Conservation (phyloP, 345 rosid species). For the Pelargonium nanum region DNA sequence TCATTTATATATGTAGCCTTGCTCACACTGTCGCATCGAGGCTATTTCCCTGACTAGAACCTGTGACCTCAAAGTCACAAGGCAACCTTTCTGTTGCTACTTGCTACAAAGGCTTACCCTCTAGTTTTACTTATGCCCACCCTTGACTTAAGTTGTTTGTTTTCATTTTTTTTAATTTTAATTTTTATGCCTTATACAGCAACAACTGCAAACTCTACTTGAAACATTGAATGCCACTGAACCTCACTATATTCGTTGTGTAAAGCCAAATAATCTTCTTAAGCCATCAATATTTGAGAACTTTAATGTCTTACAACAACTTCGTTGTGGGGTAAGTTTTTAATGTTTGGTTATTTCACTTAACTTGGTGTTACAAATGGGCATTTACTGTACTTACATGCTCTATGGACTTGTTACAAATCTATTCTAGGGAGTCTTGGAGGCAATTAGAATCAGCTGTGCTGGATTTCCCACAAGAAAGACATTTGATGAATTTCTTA, state of each 20-base stretch:
- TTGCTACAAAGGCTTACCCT: background rate
- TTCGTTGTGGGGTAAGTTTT: constrained; percentile 91
- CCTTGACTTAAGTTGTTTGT: background rate
- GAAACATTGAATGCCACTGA: constrained; percentile 85
- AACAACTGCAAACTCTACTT: constrained; percentile 88
- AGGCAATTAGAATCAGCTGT: constrained; percentile 96
- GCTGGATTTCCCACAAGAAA: constrained; percentile 96
- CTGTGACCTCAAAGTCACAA: no score
- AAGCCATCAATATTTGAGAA: constrained; percentile 92
- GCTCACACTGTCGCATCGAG: no score
- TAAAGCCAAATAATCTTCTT: constrained; percentile 89
- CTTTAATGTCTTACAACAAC: constrained; percentile 69
- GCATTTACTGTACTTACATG: constrained; percentile 4
- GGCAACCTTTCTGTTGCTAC: no score
- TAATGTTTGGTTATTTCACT: constrained; percentile 5
- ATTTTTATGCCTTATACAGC: constrained; percentile 39
- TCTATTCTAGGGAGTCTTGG: constrained; percentile 78
- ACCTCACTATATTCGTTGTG: constrained; percentile 95
- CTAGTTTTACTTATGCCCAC: background rate
- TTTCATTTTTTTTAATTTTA: background rate
- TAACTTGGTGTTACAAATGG: constrained; percentile 6
- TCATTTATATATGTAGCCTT: no score
- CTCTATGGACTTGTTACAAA: constrained; percentile 3
- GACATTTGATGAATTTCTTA: constrained; percentile 56
- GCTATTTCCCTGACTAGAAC: no score